Evolutionary conservation across 768 basidiomycete genomes (phyloP).

Genomic region (Trametopsis cervina): DNA sequence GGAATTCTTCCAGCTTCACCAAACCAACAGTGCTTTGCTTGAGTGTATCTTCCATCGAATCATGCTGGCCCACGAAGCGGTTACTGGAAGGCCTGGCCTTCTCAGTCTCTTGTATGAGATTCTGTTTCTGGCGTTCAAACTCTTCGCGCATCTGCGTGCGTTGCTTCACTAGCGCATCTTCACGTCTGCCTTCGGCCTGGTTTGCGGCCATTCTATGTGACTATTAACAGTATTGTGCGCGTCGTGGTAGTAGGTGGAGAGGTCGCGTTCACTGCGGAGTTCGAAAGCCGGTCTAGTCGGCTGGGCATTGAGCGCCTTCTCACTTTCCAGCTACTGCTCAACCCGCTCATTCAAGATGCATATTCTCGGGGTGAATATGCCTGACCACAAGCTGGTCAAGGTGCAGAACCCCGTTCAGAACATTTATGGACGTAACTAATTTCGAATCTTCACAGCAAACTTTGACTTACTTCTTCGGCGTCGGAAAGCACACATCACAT

Average conservation of each 20-base stretch:
- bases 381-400: constrained; percentile 68
- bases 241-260: constrained; percentile 6
- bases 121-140: constrained; percentile 74
- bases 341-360: constrained; percentile 36
- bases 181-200: constrained; percentile 79
- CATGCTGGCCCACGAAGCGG: constrained; percentile 91
- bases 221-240: not conserved
- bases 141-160: constrained; percentile 75
- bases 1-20: constrained; percentile 88
- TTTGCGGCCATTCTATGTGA: constrained; percentile 81
- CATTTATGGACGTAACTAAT: not conserved
- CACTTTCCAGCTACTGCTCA: too few species aligned
- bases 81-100: constrained; percentile 82
- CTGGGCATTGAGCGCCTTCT: not conserved
- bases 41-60: constrained; percentile 89
- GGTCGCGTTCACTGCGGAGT: not conserved
- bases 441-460: constrained; percentile 54
- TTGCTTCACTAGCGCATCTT: constrained; percentile 81
- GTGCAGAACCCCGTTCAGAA: constrained; percentile 32
- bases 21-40: constrained; percentile 91
- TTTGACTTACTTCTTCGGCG: constrained; percentile 84
- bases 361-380: constrained; percentile 78
- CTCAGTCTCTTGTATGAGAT: constrained; percentile 83
- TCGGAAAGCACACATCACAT: constrained; percentile 68
- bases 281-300: not conserved